These are phyloP conservation scores for Vanrija humicola DNA, from an alignment of 1,284 basidiomycete species.

Conservation along the genomic window DNA sequence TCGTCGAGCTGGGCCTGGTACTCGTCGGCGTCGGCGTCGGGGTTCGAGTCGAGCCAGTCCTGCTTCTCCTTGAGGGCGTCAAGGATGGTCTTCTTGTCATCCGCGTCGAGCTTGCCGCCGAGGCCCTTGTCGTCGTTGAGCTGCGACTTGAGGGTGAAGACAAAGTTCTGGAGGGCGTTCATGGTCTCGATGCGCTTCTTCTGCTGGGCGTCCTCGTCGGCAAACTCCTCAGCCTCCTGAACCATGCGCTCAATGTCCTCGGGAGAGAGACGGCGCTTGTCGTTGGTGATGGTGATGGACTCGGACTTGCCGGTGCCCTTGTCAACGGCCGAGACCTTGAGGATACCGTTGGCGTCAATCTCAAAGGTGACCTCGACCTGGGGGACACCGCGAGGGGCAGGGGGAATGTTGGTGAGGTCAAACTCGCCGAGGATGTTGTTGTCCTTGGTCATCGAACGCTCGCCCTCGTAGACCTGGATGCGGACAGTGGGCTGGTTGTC, in stretches of 20 bases:
- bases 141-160: constrained; percentile 79
- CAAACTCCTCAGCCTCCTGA: constrained; percentile 81
- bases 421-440: constrained; percentile 98
- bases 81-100: constrained; percentile 85
- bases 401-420: constrained; percentile 86
- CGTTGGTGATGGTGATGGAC: constrained; percentile 80
- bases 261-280: constrained; percentile 63
- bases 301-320: constrained; percentile 91
- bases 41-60: constrained; percentile 85
- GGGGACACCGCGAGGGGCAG: constrained; percentile 89
- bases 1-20: constrained; percentile 84
- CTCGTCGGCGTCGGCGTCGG: constrained; percentile 73
- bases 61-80: constrained; percentile 80
- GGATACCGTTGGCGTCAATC: constrained; percentile 86
- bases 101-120: constrained; percentile 78
- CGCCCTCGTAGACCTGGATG: constrained; percentile 87
- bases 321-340: constrained; percentile 81
- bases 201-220: constrained; percentile 76
- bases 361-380: constrained; percentile 94
- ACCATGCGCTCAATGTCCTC: constrained; percentile 93
- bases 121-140: constrained; percentile 81
- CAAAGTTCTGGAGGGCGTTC: constrained; percentile 34
- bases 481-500: constrained; percentile 90
- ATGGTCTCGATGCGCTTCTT: constrained; percentile 75
- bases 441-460: constrained; percentile 93